Evolutionary conservation across 345 rosid species (phyloP), one percentile per base, ranked within the genome.

Genomic region (Eutrema japonicum): DNA sequence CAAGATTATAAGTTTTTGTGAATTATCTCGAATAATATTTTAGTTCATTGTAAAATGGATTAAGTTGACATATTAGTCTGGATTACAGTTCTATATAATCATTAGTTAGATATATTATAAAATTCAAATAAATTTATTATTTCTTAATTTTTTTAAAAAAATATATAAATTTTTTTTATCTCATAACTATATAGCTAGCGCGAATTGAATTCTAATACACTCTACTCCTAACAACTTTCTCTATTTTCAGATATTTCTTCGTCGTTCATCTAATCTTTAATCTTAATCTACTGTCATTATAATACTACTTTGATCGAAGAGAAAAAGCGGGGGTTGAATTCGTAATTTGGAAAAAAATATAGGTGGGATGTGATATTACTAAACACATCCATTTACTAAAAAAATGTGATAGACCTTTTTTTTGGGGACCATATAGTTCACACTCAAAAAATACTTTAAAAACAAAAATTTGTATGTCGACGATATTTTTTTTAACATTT

Each of bases 291-390:
- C 22, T 65, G 41, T 73, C 38, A 52, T 10, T 43, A 5, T 35
- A 64, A 54, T 26, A 73, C 42, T 30, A 16, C 66, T 56, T 65
- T 73, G 6, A 43, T 8, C 18, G 7, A 45, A 46, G 11, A 36
- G 11, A 33, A 43, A 56, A 55, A 30, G 5, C 5, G 0, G 56
- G 66, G 42, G 59, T 57, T 30, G 32, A 49, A 57, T 53, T 57
- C 66, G 72, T 41, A 74, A 58, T 58, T 10, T 32, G 12, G 54
- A 41, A 41, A 65, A 63, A 9, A 26, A 32, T 48, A 66, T 66
- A 30, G 78, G 78, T 74, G 27, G 13, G 78, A 66, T 66, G 47
- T 66, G 78, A 66, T 58, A 40, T 50, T 18, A 38, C 52, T 48
- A 56, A 66, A 14, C 18, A 37, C 55, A 55, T 36, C 36, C 50